Conservation (phyloP, 176 grass and related monocot genomes). For the Dendrocalamus sinicus region DNA sequence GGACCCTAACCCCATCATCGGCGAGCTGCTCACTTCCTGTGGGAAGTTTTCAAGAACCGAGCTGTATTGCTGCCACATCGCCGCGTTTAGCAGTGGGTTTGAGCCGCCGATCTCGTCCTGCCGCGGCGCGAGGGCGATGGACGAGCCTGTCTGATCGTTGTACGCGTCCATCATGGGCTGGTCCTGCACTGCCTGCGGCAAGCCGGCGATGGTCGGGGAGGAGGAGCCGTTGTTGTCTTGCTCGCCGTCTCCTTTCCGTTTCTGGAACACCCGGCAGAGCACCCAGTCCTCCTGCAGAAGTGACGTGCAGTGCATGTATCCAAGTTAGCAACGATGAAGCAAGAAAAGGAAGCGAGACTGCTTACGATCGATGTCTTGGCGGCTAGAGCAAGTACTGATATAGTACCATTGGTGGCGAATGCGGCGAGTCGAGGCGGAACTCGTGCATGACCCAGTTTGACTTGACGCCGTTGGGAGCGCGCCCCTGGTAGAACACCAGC, state of each 20-base stretch:
- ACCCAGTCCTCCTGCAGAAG: slow-evolving; percentile 86
- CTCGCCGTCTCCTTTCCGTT: slow-evolving; percentile 61
- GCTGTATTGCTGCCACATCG: slow-evolving; percentile 50
- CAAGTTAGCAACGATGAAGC: background rate
- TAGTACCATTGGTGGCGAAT: slow-evolving; percentile 62
- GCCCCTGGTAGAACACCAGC: slow-evolving; percentile 84
- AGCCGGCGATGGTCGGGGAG: slow-evolving; percentile 40
- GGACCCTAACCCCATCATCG: slow-evolving; percentile 48
- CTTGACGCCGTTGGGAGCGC: slow-evolving; percentile 83
- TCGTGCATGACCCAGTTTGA: slow-evolving; percentile 90
- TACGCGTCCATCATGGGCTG: slow-evolving; percentile 37
- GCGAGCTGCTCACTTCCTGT: slow-evolving; percentile 39
- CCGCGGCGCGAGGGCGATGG: background rate
- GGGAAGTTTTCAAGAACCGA: slow-evolving; percentile 40
- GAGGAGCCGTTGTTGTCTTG: slow-evolving; percentile 42
- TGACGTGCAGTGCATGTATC: background rate
- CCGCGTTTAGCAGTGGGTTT: slow-evolving; percentile 35
- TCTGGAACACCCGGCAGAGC: slow-evolving; percentile 88
- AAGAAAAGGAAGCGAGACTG: background rate
- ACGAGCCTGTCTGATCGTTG: slow-evolving; percentile 39
- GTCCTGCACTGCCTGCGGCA: slow-evolving; percentile 31
- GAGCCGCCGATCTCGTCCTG: slow-evolving; percentile 29
- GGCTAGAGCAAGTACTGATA: background rate
- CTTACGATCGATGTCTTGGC: background rate
- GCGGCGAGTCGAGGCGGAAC: slow-evolving; percentile 76